These are phyloP conservation scores for Prunella vulgaris DNA, from an alignment of 257 asterid species.

Conservation along the genomic window DNA sequence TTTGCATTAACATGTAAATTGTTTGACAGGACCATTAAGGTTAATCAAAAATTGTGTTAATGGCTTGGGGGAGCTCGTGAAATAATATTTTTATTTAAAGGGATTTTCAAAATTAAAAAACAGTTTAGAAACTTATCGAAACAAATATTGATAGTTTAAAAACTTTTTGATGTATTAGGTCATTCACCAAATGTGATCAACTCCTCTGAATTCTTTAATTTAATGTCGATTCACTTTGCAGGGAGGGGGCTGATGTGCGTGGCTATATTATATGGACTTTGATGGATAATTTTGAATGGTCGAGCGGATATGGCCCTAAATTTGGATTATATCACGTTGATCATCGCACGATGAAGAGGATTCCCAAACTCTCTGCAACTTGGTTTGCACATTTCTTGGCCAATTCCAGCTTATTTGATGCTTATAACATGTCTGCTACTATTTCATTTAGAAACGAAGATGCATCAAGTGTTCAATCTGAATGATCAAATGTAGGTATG, in stretches of 20 bases:
- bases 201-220: background rate
- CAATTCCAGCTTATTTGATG: constrained; percentile 20
- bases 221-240: constrained; percentile 6
- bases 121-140: too few relatives aligned
- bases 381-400: constrained; percentile 57
- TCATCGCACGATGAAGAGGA: constrained; percentile 39
- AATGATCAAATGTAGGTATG: background rate
- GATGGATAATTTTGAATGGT: constrained; percentile 78
- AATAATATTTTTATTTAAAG: too few relatives aligned
- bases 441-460: background rate
- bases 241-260: constrained; percentile 65
- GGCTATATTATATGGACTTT: constrained; percentile 75
- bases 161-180: too few relatives aligned
- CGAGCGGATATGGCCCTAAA: constrained; percentile 37
- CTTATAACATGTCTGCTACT: background rate
- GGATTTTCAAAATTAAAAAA: too few relatives aligned
- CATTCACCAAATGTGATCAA: too few relatives aligned
- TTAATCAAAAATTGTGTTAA: too few relatives aligned
- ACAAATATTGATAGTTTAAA: too few relatives aligned
- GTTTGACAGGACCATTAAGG: too few relatives aligned
- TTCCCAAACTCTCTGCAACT: constrained; percentile 55
- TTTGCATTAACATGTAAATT: too few relatives aligned
- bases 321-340: constrained; percentile 52
- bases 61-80: too few relatives aligned
- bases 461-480: constrained; percentile 15